Percentiles rank a stretch among this genome's conserved stretches.
These are phyloP conservation scores for Ophiostoma sp. DNA, from an alignment of 2,329 filamentous ascomycete species.

Conservation along the genomic window DNA sequence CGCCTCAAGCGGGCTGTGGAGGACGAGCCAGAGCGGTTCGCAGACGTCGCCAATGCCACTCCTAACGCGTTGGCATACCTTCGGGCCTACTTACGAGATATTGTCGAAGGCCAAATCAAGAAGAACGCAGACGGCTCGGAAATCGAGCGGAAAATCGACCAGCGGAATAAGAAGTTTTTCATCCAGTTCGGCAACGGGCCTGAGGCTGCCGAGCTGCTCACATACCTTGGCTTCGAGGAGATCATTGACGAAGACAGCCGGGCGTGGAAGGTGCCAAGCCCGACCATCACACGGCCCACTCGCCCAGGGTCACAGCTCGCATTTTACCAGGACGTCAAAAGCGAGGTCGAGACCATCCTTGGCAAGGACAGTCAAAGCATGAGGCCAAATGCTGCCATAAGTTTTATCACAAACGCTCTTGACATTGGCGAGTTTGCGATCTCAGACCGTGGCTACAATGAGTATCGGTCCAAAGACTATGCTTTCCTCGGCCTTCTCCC, in stretches of 20 bases:
- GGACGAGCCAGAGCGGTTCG: conserved; percentile 52
- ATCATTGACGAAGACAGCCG: conserved; percentile 43
- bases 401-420: conserved; percentile 28
- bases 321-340: conserved; percentile 52
- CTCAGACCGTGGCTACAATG: neutral
- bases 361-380: conserved; percentile 29
- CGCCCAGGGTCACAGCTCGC: conserved; percentile 46
- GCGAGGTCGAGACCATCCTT: conserved; percentile 48
- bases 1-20: conserved; percentile 44
- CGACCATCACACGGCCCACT: conserved; percentile 43
- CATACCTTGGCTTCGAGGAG: conserved; percentile 51
- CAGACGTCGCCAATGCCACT: conserved; percentile 44
- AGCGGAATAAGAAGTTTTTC: conserved; percentile 57
- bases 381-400: conserved; percentile 35
- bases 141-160: conserved; percentile 47
- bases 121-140: conserved; percentile 33
- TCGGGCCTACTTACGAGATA: conserved; percentile 54
- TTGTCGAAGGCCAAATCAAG: conserved; percentile 43
- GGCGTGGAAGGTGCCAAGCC: conserved; percentile 40
- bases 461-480: conserved; percentile 29
- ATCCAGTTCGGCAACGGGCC: conserved; percentile 51
- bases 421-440: conserved; percentile 27
- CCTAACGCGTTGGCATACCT: conserved; percentile 48
- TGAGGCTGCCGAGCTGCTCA: conserved; percentile 51
- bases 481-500: conserved; percentile 32